phyloP scores from a whole-genome alignment of 805 yeast genomes.

The Cyberlindnera lachancei region DNA sequence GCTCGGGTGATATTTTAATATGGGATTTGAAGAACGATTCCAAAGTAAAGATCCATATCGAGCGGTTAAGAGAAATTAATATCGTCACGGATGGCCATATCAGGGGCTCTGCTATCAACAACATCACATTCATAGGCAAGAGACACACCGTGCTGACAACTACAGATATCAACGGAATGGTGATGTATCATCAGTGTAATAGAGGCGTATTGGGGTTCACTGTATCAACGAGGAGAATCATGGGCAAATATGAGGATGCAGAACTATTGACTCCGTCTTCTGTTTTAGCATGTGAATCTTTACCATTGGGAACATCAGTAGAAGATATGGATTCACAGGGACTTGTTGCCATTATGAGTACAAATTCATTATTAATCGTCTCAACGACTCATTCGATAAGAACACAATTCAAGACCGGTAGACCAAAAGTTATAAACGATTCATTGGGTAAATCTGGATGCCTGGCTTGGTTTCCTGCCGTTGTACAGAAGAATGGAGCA shows the following conservation, averaged over 20 bases:
- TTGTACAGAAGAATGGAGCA: slow-evolving; percentile 18
- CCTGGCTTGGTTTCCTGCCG: slow-evolving; percentile 59
- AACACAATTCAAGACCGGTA: slow-evolving; percentile 48
- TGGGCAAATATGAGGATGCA: slow-evolving; percentile 38
- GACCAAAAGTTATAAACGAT: slow-evolving; percentile 32
- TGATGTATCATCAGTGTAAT: slow-evolving; percentile 57
- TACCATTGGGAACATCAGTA: slow-evolving; percentile 54
- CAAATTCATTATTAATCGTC: slow-evolving; percentile 40
- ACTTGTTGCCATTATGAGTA: slow-evolving; percentile 51
- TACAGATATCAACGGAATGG: slow-evolving; percentile 48
- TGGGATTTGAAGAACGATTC: slow-evolving; percentile 53
- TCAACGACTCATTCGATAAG: slow-evolving; percentile 44
- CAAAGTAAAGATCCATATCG: slow-evolving; percentile 18
- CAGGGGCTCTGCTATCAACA: slow-evolving; percentile 28
- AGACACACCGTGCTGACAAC: slow-evolving; percentile 51
- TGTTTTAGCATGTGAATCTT: slow-evolving; percentile 35
- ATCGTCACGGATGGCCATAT: slow-evolving; percentile 27
- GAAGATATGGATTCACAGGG: slow-evolving; percentile 53
- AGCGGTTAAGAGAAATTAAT: slow-evolving; percentile 13
- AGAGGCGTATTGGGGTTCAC: slow-evolving; percentile 47
- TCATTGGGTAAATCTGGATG: slow-evolving; percentile 34
- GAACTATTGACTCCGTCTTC: slow-evolving; percentile 18
- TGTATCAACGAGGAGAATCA: slow-evolving; percentile 38
- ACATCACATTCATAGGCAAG: slow-evolving; percentile 40
- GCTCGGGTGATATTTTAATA: slow-evolving; percentile 52